Evolutionary conservation across 192 early-diverging fungal genomes (phyloP).

Genomic region (Anaeromyces robustus): DNA sequence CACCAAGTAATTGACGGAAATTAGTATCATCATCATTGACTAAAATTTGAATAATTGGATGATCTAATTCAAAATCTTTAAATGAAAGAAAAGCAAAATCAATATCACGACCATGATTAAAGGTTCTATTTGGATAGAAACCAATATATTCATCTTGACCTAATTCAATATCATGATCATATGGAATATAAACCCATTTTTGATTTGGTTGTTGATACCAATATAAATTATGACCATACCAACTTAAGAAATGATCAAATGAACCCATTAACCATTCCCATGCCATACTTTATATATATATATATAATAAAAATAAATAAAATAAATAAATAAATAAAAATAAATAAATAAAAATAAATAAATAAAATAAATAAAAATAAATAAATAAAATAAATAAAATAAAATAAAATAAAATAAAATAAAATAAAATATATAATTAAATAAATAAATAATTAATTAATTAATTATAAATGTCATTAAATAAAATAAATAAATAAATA

Average conservation of each 20-base stretch:
- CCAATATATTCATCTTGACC: no score
- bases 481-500: no score
- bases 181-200: not conserved
- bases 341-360: no score
- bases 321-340: no score
- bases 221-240: not conserved
- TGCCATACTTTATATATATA: not conserved
- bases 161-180: not conserved
- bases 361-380: no score
- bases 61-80: not conserved
- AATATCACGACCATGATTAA: not conserved
- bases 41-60: not conserved
- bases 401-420: no score
- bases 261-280: not conserved
- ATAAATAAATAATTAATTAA: no score
- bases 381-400: no score
- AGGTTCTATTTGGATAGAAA: no score
- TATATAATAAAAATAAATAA: no score
- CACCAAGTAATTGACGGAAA: not conserved
- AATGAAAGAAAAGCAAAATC: not conserved
- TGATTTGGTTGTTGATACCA: not conserved
- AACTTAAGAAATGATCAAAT: not conserved
- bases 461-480: no score
- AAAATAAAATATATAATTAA: no score
- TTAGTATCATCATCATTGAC: not conserved